Evolutionary conservation across 441 rosid genomes (phyloP), one percentile per base, ranked within the genome.

Genomic region (Oxalis stricta): DNA sequence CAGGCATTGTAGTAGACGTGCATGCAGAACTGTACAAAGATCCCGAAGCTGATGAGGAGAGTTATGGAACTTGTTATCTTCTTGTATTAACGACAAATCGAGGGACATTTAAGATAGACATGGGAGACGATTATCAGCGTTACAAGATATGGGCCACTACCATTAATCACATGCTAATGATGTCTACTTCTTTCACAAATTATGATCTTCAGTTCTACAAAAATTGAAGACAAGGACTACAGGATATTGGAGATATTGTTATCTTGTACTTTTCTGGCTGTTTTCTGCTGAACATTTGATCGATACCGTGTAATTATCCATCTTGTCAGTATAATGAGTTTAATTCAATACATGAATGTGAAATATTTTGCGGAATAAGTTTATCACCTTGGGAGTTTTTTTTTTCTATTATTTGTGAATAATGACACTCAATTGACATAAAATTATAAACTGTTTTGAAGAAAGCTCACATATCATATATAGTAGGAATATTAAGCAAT

Each of bases 11-110:
- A 44, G 38, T 69, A 34, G 81, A 75, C 50, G 56, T 81, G 59
- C 89, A 87, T 40, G 76, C 86, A 12, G 97, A 84, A 61, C 49
- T 76, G 56, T 79, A 79, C 32, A 79, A 65, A 48, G 82, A 76
- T 48, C 53, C 70, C 7, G 76, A 67, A 31, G 64, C 33, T 20
- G 76, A 48, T 47, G 73, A 64, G 48, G 60, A n/a, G n/a, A n/a
- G n/a, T n/a, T n/a, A 50, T 17, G 68, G 56, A 39, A 71, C 92
- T 38, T 77, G 93, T 53, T 75, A 79, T 55, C 65, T 81, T 8
- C 65, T 81, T 8, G 87, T 75, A 38, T 33, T 88, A 42, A 71
- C 58, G 4, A 84, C 87, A 3, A 73, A 64, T 62, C 48, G 39
- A 26, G 95, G 95, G 38, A 53, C 61, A 17, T 64, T 73, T 9